A percentile compares a stretch with the other conserved stretches of the same genome.
Conservation (phyloP, 2,329 filamentous ascomycete genomes). For the Alternaria ventricosa region DNA sequence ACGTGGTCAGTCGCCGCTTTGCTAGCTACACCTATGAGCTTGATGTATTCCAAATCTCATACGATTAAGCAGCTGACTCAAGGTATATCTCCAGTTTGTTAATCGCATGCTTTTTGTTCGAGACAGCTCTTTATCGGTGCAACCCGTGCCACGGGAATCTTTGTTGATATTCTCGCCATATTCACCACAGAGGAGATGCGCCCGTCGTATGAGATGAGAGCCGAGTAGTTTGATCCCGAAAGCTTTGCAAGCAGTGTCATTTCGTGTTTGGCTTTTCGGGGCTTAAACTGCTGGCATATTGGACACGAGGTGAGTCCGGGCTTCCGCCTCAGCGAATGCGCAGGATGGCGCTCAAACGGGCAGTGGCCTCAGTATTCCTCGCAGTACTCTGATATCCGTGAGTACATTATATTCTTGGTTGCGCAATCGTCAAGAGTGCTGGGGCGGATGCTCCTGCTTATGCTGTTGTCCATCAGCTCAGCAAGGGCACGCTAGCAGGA, state of each 20-base stretch:
- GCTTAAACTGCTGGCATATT: too few relatives aligned
- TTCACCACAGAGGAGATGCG: not conserved
- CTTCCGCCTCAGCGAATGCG: too few relatives aligned
- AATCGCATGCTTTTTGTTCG: not conserved
- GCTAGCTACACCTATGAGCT: not conserved
- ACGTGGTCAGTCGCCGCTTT: not conserved
- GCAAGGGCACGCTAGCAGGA: too few relatives aligned
- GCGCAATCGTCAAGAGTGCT: too few relatives aligned
- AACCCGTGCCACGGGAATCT: not conserved
- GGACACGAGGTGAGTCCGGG: too few relatives aligned
- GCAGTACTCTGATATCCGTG: too few relatives aligned
- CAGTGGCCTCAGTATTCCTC: too few relatives aligned
- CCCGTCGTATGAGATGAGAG: not conserved
- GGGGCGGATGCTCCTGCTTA: too few relatives aligned
- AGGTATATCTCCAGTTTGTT: accelerated
- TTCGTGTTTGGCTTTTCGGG: too few relatives aligned
- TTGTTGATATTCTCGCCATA: not conserved
- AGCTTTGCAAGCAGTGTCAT: not conserved
- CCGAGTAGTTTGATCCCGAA: not conserved
- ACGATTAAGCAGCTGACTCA: not conserved
- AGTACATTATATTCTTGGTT: too few relatives aligned
- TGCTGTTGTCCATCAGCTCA: too few relatives aligned
- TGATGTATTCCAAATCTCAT: not conserved
- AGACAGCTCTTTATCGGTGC: not conserved
- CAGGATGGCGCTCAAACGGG: too few relatives aligned